Percentiles rank a stretch among this genome's conserved stretches.
These are phyloP conservation scores for Harringtonia aguacate DNA, from an alignment of 2,329 filamentous ascomycete species.

Conservation along the genomic window DNA sequence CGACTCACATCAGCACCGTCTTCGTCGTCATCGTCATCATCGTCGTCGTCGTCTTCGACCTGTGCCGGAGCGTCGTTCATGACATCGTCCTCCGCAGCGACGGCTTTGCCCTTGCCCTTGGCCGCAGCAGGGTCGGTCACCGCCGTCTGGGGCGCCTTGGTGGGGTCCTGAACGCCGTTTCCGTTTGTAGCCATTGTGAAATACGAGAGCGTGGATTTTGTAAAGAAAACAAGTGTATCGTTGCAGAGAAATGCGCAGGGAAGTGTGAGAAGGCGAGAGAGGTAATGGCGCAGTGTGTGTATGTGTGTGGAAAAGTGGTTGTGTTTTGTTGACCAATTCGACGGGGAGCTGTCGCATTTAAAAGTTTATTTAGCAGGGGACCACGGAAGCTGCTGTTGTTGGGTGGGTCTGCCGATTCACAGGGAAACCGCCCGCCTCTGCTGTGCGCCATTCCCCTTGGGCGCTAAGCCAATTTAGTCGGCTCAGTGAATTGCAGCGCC, in stretches of 20 bases:
- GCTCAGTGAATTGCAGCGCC: too few relatives aligned
- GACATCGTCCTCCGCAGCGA: constrained; percentile 36
- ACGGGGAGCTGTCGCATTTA: constrained; percentile 3
- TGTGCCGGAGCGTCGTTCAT: constrained; percentile 60
- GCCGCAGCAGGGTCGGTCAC: constrained; percentile 19
- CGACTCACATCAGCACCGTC: constrained; percentile 31
- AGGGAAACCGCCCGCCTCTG: constrained; percentile 7
- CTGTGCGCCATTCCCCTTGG: background rate
- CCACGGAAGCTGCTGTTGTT: background rate
- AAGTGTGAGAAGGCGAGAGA: background rate
- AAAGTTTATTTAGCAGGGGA: background rate
- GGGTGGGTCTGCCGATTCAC: constrained; percentile 4
- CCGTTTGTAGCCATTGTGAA: constrained; percentile 35
- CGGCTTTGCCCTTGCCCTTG: constrained; percentile 76
- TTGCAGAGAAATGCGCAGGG: background rate
- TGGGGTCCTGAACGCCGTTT: constrained; percentile 36
- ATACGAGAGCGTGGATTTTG: background rate
- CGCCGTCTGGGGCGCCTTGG: constrained; percentile 22
- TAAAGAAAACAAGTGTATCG: background rate
- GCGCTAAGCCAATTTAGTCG: background rate
- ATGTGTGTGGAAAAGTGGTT: background rate
- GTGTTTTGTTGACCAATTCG: background rate
- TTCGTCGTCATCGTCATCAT: constrained; percentile 61
- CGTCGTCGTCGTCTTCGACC: constrained; percentile 58
- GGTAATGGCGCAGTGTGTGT: background rate